A percentile compares a stretch with the other conserved stretches of the same genome.
These are phyloP conservation scores for Cercospora beticola DNA, from an alignment of 2,329 filamentous ascomycete species.

Conservation along the genomic window DNA sequence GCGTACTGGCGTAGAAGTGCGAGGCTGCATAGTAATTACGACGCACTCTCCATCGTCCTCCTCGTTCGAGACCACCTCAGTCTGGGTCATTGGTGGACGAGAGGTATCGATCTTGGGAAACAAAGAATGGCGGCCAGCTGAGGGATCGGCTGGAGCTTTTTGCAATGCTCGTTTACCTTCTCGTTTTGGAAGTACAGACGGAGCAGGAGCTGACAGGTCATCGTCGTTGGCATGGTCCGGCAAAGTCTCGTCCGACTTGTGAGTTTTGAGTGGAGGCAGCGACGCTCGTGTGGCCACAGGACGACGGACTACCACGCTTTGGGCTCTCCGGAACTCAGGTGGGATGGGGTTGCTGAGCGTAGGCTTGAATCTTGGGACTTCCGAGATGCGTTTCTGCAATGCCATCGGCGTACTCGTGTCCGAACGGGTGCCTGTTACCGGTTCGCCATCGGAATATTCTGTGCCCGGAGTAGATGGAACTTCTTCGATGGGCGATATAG, in stretches of 20 bases:
- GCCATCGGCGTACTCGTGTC: not conserved
- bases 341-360: not conserved
- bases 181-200: not conserved
- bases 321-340: not conserved
- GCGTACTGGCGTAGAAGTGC: slow-evolving; percentile 18
- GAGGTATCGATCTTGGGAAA: not conserved
- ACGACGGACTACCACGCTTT: not conserved
- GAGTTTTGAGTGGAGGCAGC: not conserved
- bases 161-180: not conserved
- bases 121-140: not conserved
- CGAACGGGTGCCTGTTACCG: slow-evolving; percentile 7
- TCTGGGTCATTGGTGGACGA: not conserved
- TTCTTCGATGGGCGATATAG: slow-evolving; percentile 15
- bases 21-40: slow-evolving; percentile 31
- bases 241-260: not conserved
- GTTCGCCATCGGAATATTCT: not conserved
- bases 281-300: not conserved
- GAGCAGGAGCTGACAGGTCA: not conserved
- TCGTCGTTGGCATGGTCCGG: not conserved
- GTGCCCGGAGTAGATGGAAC: slow-evolving; percentile 19
- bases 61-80: not conserved
- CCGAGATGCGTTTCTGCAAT: slow-evolving; percentile 17
- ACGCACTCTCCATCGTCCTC: slow-evolving; percentile 19
- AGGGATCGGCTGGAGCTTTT: not conserved
- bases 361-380: slow-evolving; percentile 1